A percentile compares a stretch with the other conserved stretches of the same genome.
Evolutionary conservation across 2,329 filamentous ascomycete genomes (phyloP).

Genomic region (Ophiostoma tasmaniense): DNA sequence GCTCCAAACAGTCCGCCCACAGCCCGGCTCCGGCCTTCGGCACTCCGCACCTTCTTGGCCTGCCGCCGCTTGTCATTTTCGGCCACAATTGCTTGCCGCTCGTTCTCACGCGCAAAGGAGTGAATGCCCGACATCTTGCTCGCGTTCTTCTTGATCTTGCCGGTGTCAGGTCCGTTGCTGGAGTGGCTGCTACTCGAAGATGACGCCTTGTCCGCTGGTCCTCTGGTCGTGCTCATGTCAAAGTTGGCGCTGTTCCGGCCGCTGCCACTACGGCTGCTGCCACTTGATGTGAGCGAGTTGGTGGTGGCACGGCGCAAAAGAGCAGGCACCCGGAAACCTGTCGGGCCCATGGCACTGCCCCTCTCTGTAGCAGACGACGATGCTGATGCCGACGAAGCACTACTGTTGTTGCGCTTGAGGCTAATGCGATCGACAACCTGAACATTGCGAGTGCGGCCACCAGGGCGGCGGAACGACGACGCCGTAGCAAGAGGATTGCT

Average conservation of each 20-base stretch:
- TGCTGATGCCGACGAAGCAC: not conserved
- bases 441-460: slow-evolving; percentile 28
- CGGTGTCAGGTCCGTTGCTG: slow-evolving; percentile 24
- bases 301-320: slow-evolving; percentile 68
- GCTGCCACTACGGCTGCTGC: slow-evolving; percentile 28
- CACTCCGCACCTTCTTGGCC: slow-evolving; percentile 49
- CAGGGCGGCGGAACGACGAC: slow-evolving; percentile 23
- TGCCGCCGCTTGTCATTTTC: slow-evolving; percentile 52
- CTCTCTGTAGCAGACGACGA: not conserved
- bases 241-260: slow-evolving; percentile 26
- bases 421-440: slow-evolving; percentile 69
- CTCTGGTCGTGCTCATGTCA: slow-evolving; percentile 2
- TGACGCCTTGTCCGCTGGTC: not conserved
- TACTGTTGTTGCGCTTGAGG: slow-evolving; percentile 47
- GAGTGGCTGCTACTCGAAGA: slow-evolving; percentile 20
- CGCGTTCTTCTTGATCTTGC: slow-evolving; percentile 43
- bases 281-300: slow-evolving; percentile 43
- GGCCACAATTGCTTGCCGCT: slow-evolving; percentile 45
- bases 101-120: slow-evolving; percentile 52
- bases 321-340: slow-evolving; percentile 58
- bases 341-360: slow-evolving; percentile 22
- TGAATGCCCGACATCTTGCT: slow-evolving; percentile 53
- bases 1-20: slow-evolving; percentile 51
- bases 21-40: slow-evolving; percentile 46
- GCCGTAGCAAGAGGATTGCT: not conserved